phyloP scores from a whole-genome alignment of 75 land plant genomes.

The Pseudotsuga menziesii region DNA sequence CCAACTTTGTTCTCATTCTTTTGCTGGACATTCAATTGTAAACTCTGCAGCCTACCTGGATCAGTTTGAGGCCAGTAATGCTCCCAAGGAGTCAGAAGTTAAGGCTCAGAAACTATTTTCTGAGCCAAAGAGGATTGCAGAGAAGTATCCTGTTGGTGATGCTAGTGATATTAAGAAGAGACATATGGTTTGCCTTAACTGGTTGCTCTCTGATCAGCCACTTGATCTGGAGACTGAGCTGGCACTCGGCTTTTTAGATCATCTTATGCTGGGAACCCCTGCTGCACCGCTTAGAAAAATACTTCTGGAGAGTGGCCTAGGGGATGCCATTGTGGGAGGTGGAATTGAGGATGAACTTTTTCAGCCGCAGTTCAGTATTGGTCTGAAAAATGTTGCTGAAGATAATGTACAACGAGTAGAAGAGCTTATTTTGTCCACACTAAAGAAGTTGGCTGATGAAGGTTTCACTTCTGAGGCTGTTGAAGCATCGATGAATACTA shows the following conservation, averaged over 20 bases:
- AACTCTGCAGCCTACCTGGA: slow-evolving; percentile 71
- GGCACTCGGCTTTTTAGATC: slow-evolving; percentile 89
- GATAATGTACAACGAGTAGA: slow-evolving; percentile 75
- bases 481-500: slow-evolving; percentile 98
- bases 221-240: slow-evolving; percentile 93
- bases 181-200: slow-evolving; percentile 94
- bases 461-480: slow-evolving; percentile 91
- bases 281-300: slow-evolving; percentile 92
- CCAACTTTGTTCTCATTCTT: background rate
- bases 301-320: slow-evolving; percentile 86
- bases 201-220: slow-evolving; percentile 88
- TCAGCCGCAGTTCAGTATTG: slow-evolving; percentile 94
- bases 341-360: slow-evolving; percentile 96
- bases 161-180: slow-evolving; percentile 76
- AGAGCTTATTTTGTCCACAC: slow-evolving; percentile 71
- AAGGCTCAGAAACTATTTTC: slow-evolving; percentile 68
- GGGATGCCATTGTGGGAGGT: slow-evolving; percentile 93
- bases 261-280: slow-evolving; percentile 96
- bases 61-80: slow-evolving; percentile 73
- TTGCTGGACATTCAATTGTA: slow-evolving; percentile 3
- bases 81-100: slow-evolving; percentile 73
- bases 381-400: slow-evolving; percentile 84
- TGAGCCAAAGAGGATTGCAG: slow-evolving; percentile 74
- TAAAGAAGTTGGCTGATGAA: slow-evolving; percentile 74
- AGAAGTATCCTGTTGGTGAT: slow-evolving; percentile 93